These are phyloP conservation scores for Articulospora tetracladia DNA, from an alignment of 495 filamentous ascomycete genomes.

Conservation along the genomic window DNA sequence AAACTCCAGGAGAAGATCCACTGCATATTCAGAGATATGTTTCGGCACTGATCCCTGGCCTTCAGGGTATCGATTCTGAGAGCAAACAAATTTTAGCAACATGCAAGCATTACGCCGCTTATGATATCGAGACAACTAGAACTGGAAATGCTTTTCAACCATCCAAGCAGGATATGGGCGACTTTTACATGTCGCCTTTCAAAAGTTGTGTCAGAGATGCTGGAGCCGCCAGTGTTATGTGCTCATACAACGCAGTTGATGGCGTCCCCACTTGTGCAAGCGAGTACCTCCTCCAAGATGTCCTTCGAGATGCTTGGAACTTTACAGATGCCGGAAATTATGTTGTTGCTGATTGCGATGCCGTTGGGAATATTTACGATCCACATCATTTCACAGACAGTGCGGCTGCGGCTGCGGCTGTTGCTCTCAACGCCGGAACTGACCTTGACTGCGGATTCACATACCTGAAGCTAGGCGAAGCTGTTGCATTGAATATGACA, in stretches of 20 bases:
- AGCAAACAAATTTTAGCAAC: slow-evolving; percentile 48
- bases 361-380: slow-evolving; percentile 53
- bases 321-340: slow-evolving; percentile 48
- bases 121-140: slow-evolving; percentile 60
- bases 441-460: slow-evolving; percentile 60
- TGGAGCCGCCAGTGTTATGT: slow-evolving; percentile 55
- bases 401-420: slow-evolving; percentile 39
- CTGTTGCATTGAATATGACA: slow-evolving; percentile 44
- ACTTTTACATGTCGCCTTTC: slow-evolving; percentile 52
- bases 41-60: slow-evolving; percentile 53
- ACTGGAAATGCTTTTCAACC: slow-evolving; percentile 51
- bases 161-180: slow-evolving; percentile 48
- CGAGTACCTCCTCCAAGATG: slow-evolving; percentile 51
- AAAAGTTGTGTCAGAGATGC: slow-evolving; percentile 49
- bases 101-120: slow-evolving; percentile 62
- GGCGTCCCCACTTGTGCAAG: slow-evolving; percentile 55
- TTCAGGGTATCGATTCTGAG: slow-evolving; percentile 46
- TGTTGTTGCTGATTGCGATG: slow-evolving; percentile 55
- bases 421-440: slow-evolving; percentile 53
- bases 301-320: slow-evolving; percentile 51
- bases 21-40: slow-evolving; percentile 54
- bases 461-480: slow-evolving; percentile 47
- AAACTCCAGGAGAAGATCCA: slow-evolving; percentile 61
- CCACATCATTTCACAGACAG: not conserved
- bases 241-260: slow-evolving; percentile 59